Evolutionary conservation across 345 rosid species (phyloP).

Genomic region (Odontarrhena argentea): DNA sequence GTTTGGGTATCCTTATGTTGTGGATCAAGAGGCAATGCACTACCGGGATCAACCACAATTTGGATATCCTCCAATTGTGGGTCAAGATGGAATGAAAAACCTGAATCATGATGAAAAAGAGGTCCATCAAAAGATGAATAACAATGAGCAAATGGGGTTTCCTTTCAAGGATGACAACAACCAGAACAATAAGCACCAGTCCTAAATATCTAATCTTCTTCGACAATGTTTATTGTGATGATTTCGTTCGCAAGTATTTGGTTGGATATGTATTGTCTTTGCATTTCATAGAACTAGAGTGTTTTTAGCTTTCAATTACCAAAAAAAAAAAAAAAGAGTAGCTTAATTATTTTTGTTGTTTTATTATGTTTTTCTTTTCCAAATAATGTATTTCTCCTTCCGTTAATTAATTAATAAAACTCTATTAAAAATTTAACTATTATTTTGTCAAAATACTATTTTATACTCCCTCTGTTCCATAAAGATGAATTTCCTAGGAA

Average conservation of each 20-base stretch:
- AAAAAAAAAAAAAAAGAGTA: no score
- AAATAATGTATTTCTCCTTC: no score
- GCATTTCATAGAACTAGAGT: background rate
- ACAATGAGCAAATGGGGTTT: background rate
- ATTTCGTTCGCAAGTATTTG: background rate
- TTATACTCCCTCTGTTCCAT: no score
- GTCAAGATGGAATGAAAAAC: slow-evolving; percentile 3
- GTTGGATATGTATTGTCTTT: slow-evolving; percentile 13
- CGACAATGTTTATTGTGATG: background rate
- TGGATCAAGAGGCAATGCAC: background rate
- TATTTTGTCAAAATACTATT: no score
- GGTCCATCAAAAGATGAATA: background rate
- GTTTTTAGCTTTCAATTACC: background rate
- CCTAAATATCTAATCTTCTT: background rate
- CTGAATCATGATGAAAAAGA: background rate
- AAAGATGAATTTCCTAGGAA: no score
- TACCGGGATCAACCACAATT: background rate
- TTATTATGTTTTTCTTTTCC: no score
- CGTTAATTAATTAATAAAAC: no score
- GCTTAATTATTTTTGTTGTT: no score
- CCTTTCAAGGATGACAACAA: slow-evolving; percentile 7
- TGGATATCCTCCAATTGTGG: background rate
- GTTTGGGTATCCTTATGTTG: background rate
- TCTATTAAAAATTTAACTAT: no score
- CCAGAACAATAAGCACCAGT: background rate